A percentile compares a stretch with the other conserved stretches of the same genome.
Conservation (phyloP, 768 basidiomycete genomes). For the Sarcodon aspratus region DNA sequence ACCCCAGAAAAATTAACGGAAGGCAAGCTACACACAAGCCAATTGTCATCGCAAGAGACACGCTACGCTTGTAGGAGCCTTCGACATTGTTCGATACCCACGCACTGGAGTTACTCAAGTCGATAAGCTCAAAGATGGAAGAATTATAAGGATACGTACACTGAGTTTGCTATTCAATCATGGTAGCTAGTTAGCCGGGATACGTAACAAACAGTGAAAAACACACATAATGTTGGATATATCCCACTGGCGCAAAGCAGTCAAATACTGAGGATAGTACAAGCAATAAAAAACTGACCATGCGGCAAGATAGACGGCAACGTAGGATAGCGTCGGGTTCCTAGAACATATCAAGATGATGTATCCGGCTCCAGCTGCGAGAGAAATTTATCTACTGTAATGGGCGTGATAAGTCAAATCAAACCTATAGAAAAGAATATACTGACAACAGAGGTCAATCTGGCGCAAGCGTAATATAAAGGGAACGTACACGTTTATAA, state of each 20-base stretch:
- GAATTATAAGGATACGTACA: slow-evolving; percentile 22
- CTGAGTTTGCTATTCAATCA: slow-evolving; percentile 23
- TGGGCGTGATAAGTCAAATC: not conserved
- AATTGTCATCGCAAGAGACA: slow-evolving; percentile 60
- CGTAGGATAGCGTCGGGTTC: slow-evolving; percentile 55
- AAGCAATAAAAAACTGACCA: slow-evolving; percentile 34
- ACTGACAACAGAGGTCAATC: not conserved
- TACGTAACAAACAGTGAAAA: not conserved
- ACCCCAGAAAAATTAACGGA: slow-evolving; percentile 9
- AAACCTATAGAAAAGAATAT: not conserved
- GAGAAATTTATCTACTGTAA: not conserved
- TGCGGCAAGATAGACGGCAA: slow-evolving; percentile 59
- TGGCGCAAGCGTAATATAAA: slow-evolving; percentile 1
- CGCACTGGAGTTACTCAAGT: slow-evolving; percentile 25
- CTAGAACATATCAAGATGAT: slow-evolving; percentile 53
- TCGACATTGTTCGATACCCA: slow-evolving; percentile 69
- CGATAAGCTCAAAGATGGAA: slow-evolving; percentile 6
- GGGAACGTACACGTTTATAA: slow-evolving; percentile 47
- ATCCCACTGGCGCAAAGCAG: slow-evolving; percentile 21
- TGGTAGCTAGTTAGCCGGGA: not conserved
- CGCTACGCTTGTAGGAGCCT: slow-evolving; percentile 63
- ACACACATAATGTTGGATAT: slow-evolving; percentile 35
- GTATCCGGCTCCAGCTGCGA: slow-evolving; percentile 42
- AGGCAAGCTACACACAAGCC: slow-evolving; percentile 26
- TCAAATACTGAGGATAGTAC: not conserved